Conservation (phyloP, 2,329 filamentous ascomycete species). For the Stemphylium lycopersici region DNA sequence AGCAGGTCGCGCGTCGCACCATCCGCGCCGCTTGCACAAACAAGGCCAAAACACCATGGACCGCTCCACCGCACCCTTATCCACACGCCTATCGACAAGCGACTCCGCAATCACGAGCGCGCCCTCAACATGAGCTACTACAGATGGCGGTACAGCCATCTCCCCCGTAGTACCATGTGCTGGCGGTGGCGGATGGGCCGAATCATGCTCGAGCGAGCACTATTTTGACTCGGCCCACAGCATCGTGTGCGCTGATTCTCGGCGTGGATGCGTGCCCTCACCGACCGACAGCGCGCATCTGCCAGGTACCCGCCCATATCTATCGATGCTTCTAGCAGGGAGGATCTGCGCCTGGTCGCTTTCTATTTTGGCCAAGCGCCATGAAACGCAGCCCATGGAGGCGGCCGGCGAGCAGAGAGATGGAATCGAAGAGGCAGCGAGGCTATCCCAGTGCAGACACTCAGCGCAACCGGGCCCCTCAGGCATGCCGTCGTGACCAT, state of each 20-base stretch:
- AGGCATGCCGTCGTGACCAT: slow-evolving; percentile 6
- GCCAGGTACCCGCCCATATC: slow-evolving; percentile 38
- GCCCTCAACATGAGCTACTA: slow-evolving; percentile 1
- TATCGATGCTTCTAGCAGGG: slow-evolving; percentile 27
- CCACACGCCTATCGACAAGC: slow-evolving; percentile 12
- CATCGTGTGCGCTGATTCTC: not conserved
- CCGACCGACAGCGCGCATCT: slow-evolving; percentile 22
- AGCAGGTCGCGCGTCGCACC: slow-evolving; percentile 11
- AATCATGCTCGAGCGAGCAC: slow-evolving; percentile 3
- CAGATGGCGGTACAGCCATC: slow-evolving; percentile 3
- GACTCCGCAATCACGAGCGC: slow-evolving; percentile 6
- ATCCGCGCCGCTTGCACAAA: slow-evolving; percentile 11
- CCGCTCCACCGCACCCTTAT: slow-evolving; percentile 5
- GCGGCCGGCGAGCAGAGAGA: slow-evolving; percentile 16
- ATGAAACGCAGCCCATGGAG: slow-evolving; percentile 41
- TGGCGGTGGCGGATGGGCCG: slow-evolving; percentile 1
- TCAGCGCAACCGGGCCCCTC: not conserved
- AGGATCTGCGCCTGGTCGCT: slow-evolving; percentile 39
- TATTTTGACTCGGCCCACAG: slow-evolving; percentile 2
- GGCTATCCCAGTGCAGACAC: not conserved
- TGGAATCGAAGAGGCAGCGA: not conserved
- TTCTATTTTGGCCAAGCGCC: slow-evolving; percentile 42
- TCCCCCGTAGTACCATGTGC: slow-evolving; percentile 3
- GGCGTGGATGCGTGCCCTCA: slow-evolving; percentile 17
- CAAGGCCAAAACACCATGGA: slow-evolving; percentile 9